Percentiles rank a stretch among this genome's conserved stretches.
Conservation (phyloP, 805 yeast species). For the Lipomyces sp. region DNA sequence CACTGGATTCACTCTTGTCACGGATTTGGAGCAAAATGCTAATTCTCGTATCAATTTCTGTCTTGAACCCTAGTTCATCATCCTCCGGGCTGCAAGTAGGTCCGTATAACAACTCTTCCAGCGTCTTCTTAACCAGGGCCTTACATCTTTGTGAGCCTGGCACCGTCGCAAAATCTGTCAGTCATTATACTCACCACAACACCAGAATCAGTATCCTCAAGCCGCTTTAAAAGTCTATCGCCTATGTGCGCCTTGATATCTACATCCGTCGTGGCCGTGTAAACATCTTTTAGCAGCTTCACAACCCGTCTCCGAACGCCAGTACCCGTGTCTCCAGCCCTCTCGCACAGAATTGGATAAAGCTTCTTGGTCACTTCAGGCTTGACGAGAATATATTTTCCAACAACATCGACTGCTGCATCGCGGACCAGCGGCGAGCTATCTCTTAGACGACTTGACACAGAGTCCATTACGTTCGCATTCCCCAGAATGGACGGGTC, state of each 20-base stretch:
- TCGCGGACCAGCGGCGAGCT: constrained; percentile 74
- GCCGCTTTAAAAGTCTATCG: constrained; percentile 57
- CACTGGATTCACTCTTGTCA: constrained; percentile 16
- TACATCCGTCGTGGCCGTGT: constrained; percentile 45
- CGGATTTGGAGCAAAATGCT: constrained; percentile 21
- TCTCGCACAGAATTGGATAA: constrained; percentile 55
- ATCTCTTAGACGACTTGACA: constrained; percentile 60
- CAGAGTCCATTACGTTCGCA: constrained; percentile 57
- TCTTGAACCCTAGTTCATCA: constrained; percentile 17
- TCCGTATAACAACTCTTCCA: constrained; percentile 29
- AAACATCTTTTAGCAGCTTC: constrained; percentile 56
- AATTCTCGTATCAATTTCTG: constrained; percentile 19
- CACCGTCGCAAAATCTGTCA: not conserved
- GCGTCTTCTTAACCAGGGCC: constrained; percentile 19
- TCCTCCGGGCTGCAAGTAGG: constrained; percentile 1
- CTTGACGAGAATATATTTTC: constrained; percentile 52
- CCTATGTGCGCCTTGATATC: constrained; percentile 51
- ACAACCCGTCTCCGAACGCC: constrained; percentile 68
- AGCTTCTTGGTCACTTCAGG: constrained; percentile 56
- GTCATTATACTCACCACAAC: not conserved
- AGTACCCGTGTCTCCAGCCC: constrained; percentile 62
- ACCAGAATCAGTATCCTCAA: constrained; percentile 74
- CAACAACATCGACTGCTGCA: constrained; percentile 71
- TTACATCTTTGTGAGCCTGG: constrained; percentile 9
- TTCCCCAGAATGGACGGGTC: constrained; percentile 58